These are phyloP conservation scores for Mucor lusitanicus DNA, from an alignment of 371 early-diverging fungal species.

Conservation along the genomic window DNA sequence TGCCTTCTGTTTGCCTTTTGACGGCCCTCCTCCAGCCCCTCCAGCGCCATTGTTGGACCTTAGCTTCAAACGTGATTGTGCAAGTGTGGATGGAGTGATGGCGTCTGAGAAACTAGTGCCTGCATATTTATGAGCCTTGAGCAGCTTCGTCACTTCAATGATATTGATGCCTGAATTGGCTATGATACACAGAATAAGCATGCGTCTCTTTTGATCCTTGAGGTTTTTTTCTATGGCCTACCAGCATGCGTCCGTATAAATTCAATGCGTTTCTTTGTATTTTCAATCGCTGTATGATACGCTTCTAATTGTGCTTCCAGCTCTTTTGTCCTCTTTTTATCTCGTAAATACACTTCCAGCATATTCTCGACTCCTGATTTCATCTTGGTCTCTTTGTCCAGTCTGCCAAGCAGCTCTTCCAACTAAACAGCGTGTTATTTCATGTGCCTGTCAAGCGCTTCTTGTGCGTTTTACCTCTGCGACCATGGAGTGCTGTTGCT, in stretches of 20 bases:
- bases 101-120: conserved; percentile 38
- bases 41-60: conserved; percentile 27
- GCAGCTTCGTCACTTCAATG: conserved; percentile 31
- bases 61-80: conserved; percentile 35
- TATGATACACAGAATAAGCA: background rate
- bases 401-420: conserved; percentile 26
- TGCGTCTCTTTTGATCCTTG: background rate
- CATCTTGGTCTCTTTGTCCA: conserved; percentile 45
- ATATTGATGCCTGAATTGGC: conserved; percentile 32
- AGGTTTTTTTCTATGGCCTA: conserved; percentile 1
- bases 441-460: background rate
- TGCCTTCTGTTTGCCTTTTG: conserved; percentile 42
- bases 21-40: conserved; percentile 3
- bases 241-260: conserved; percentile 39
- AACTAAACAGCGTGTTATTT: conserved; percentile 15
- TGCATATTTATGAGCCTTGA: conserved; percentile 40
- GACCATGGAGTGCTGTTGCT: background rate
- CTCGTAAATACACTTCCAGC: conserved; percentile 51
- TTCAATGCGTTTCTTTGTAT: conserved; percentile 51
- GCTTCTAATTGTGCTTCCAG: conserved; percentile 52
- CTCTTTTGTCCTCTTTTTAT: conserved; percentile 55
- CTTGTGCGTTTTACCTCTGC: conserved; percentile 5
- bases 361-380: conserved; percentile 54
- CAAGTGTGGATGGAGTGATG: conserved; percentile 29
- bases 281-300: conserved; percentile 45